Evolutionary conservation across 176 grass and related monocot genomes (phyloP), one percentile per base, ranked within the genome.

Genomic region (Oryza brachyantha): DNA sequence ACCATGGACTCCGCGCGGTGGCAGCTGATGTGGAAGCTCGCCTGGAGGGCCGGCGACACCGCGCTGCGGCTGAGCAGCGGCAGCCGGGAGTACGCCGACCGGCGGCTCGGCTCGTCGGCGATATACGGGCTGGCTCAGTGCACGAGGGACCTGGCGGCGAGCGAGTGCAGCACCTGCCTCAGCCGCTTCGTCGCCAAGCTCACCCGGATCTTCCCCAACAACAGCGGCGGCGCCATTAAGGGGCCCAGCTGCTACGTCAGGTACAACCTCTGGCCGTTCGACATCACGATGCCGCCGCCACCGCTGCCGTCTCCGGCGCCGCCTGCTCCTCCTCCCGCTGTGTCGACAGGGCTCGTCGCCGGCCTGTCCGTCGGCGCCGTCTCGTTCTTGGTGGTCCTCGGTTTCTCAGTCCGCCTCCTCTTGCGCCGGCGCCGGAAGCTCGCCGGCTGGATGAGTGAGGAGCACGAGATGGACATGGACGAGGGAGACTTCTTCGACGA

Each of bases 41-140:
- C 70, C 0, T 39, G 17, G 13, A 37, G 54, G 7, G 67, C 60
- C 5, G 43, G 52, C 12, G 5, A 5, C 26, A 52, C 48, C 48
- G 8, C 59, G 28, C 11, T 27, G 7, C n/a, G 24, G 27, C 17
- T 93, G 5, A 78, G 62, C 0, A 76, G 66, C 29, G 58, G 29
- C 5, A 42, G 22, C 74, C 13, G 58, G 48, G 40, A 62, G 2
- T 87, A 59, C 67, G 19, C 0, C 1, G 10, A 31, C 7, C 13
- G 28, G 19, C 29, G 10, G 11, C 41, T 43, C 43, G 4, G 4
- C 43, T 16, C 43, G 6, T 22, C 7, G 17, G 5, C 2, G 13
- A 68, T 93, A 39, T 83, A 90, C 39, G 84, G 87, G 13, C 13
- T 93, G 35, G 68, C 72, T 5, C 87, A 93, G 81, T 93, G 91